Evolutionary conservation across 805 yeast species (phyloP).

Genomic region (Nematodospora valgi): DNA sequence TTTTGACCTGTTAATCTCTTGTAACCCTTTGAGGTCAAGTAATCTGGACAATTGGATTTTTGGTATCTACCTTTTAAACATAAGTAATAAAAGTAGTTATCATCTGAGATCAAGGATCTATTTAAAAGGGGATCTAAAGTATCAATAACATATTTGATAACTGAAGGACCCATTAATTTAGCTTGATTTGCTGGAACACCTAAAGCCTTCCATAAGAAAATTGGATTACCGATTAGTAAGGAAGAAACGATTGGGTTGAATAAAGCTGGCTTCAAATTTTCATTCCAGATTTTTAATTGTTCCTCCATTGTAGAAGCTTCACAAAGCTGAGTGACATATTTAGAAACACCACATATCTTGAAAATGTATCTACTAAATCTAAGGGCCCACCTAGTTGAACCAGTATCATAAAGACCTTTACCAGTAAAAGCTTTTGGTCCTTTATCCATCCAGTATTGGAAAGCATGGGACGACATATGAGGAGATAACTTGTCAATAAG

Average conservation of each 20-base stretch:
- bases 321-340: conserved; percentile 54
- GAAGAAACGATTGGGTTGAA: conserved; percentile 68
- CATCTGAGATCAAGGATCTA: conserved; percentile 60
- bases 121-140: conserved; percentile 74
- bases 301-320: conserved; percentile 54
- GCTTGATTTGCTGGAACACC: conserved; percentile 91
- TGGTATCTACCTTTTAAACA: conserved; percentile 60
- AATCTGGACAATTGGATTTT: conserved; percentile 69
- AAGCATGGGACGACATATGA: conserved; percentile 72
- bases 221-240: conserved; percentile 71
- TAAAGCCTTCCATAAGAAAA: conserved; percentile 84
- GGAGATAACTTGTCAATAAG: conserved; percentile 58
- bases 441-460: conserved; percentile 73
- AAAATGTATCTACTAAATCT: conserved; percentile 63
- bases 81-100: conserved; percentile 77
- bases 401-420: conserved; percentile 72
- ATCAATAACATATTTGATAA: conserved; percentile 67
- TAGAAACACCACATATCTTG: conserved; percentile 49
- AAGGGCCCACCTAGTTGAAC: conserved; percentile 84
- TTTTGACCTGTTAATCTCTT: conserved; percentile 38
- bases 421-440: conserved; percentile 63
- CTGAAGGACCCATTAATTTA: conserved; percentile 70
- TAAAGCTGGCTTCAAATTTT: conserved; percentile 61
- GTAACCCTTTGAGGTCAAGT: conserved; percentile 60
- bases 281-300: conserved; percentile 64